Percentiles rank a stretch among this genome's conserved stretches.
Evolutionary conservation across 2,329 filamentous ascomycete genomes (phyloP).

Genomic region (Intubia oerlemansii): DNA sequence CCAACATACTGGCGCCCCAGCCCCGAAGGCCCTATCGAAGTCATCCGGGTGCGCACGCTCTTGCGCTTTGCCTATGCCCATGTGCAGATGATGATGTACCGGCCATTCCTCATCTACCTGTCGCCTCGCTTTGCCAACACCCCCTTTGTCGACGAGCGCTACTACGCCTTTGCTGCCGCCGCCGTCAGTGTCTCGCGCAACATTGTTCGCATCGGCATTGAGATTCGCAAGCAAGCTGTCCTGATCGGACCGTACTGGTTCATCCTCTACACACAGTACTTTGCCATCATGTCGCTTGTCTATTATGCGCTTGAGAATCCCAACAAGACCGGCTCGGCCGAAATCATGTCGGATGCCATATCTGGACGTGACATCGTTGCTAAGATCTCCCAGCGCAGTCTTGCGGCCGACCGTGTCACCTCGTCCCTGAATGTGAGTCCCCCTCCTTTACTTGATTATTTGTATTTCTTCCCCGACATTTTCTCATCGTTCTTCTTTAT

Average conservation of each 20-base stretch:
- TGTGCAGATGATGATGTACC: conserved; percentile 63
- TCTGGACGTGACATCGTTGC: conserved; percentile 69
- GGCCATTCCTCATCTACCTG: conserved; percentile 68
- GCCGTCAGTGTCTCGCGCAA: conserved; percentile 44
- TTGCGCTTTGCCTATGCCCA: conserved; percentile 64
- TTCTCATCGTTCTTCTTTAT: no score
- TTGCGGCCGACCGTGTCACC: conserved; percentile 76
- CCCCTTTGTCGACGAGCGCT: conserved; percentile 47
- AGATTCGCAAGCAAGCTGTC: conserved; percentile 15
- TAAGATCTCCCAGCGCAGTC: conserved; percentile 58
- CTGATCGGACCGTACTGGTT: conserved; percentile 77
- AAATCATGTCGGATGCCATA: conserved; percentile 67
- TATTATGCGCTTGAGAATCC: conserved; percentile 69
- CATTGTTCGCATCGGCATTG: conserved; percentile 59
- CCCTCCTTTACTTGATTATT: no score
- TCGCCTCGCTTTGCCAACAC: conserved; percentile 37
- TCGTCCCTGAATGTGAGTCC: conserved; percentile 50
- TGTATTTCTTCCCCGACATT: no score
- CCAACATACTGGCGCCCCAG: conserved; percentile 63
- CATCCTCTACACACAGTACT: conserved; percentile 66
- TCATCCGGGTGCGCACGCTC: conserved; percentile 61
- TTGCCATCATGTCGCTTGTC: conserved; percentile 56
- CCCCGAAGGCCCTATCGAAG: conserved; percentile 50
- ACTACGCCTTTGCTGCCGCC: conserved; percentile 49
- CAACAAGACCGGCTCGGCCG: conserved; percentile 49